Conservation (phyloP, 306 rosid genomes). For the Acmispon strigosus region DNA sequence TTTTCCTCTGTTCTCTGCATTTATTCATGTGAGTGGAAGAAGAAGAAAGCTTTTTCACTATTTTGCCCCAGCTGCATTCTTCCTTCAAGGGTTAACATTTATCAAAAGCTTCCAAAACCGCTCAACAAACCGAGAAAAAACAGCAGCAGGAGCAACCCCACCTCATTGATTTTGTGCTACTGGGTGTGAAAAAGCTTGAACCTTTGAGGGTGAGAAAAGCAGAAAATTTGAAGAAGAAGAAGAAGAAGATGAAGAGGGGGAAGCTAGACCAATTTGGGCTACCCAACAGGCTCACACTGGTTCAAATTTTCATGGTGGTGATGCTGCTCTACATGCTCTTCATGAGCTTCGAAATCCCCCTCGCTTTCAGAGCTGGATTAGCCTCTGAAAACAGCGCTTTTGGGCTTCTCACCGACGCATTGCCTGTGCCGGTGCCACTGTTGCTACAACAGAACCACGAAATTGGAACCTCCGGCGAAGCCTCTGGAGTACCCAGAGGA, state of each 20-base stretch:
- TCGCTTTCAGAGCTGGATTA: slow-evolving; percentile 40
- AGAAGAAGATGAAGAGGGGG: slow-evolving; percentile 60
- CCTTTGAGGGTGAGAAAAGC: neutral
- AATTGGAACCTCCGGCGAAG: slow-evolving; percentile 19
- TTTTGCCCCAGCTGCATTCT: neutral
- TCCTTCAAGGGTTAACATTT: slow-evolving; percentile 22
- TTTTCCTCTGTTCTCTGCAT: neutral
- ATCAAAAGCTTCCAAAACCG: neutral
- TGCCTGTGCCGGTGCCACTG: slow-evolving; percentile 29
- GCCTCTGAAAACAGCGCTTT: slow-evolving; percentile 33
- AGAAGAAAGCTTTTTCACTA: neutral
- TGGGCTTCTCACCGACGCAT: slow-evolving; percentile 41
- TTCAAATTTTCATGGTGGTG: slow-evolving; percentile 59
- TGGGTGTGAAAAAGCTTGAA: neutral
- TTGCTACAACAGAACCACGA: neutral
- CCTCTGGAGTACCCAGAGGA: slow-evolving; percentile 26
- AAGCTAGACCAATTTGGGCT: slow-evolving; percentile 45
- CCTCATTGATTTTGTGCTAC: slow-evolving; percentile 3
- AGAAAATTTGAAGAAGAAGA: slow-evolving; percentile 32
- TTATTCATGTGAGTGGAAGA: neutral
- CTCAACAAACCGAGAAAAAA: slow-evolving; percentile 6
- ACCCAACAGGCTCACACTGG: slow-evolving; percentile 49
- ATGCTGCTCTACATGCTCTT: slow-evolving; percentile 55
- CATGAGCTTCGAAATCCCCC: slow-evolving; percentile 80
- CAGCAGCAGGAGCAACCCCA: neutral